Evolutionary conservation across 495 filamentous ascomycete genomes (phyloP).

Genomic region (Lichenothelia convexa): DNA sequence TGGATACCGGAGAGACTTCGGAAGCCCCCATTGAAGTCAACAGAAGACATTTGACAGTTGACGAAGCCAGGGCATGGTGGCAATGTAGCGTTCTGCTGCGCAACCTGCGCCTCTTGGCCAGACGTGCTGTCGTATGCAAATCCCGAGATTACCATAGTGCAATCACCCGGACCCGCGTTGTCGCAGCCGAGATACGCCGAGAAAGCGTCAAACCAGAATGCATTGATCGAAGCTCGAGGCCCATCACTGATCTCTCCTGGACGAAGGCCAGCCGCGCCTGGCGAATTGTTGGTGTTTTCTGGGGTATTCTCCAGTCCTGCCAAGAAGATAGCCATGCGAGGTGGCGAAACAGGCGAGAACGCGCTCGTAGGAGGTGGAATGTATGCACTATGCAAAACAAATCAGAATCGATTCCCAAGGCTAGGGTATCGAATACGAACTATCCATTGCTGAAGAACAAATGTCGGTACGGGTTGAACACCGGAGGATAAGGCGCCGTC

Average conservation of each 20-base stretch:
- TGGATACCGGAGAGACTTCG: slow-evolving; percentile 23
- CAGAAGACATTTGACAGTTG: slow-evolving; percentile 20
- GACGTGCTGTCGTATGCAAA: slow-evolving; percentile 14
- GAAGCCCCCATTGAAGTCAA: slow-evolving; percentile 19
- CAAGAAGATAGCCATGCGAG: slow-evolving; percentile 26
- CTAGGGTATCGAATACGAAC: too few relatives aligned
- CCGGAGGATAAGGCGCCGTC: slow-evolving; percentile 15
- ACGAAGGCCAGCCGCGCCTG: slow-evolving; percentile 16
- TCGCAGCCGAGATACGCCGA: slow-evolving; percentile 25
- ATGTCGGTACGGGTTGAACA: slow-evolving; percentile 28
- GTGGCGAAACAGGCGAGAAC: slow-evolving; percentile 21
- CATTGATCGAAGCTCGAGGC: slow-evolving; percentile 16
- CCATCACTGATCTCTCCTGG: slow-evolving; percentile 28
- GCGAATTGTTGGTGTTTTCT: slow-evolving; percentile 12
- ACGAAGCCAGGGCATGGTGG: slow-evolving; percentile 17
- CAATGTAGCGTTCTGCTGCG: slow-evolving; percentile 18
- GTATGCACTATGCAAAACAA: too few relatives aligned
- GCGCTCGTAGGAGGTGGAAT: slow-evolving; percentile 24
- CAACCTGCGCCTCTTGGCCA: slow-evolving; percentile 10
- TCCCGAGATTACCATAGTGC: slow-evolving; percentile 22
- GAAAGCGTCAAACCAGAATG: slow-evolving; percentile 29
- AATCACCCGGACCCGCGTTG: slow-evolving; percentile 19
- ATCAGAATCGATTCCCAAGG: too few relatives aligned
- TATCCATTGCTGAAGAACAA: slow-evolving; percentile 25
- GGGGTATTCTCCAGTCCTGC: too few relatives aligned